Conservation (phyloP, 768 basidiomycete species). For the Auriscalpium orientale region DNA sequence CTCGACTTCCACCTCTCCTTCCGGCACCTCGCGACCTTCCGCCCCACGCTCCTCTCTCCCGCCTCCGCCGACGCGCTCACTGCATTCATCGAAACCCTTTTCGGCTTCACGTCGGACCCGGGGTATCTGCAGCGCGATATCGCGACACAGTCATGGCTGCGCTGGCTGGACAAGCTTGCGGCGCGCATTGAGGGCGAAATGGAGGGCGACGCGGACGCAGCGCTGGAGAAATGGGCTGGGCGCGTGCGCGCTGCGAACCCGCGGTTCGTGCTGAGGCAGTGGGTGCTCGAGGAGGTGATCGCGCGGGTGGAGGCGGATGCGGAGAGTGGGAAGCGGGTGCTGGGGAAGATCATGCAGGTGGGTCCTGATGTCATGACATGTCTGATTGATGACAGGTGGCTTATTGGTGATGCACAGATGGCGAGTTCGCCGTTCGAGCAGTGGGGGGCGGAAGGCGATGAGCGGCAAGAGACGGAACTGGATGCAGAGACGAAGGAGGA, state of each 20-base stretch:
- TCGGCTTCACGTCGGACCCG: slow-evolving; percentile 41
- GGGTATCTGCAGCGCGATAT: slow-evolving; percentile 33
- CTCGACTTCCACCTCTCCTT: slow-evolving; percentile 91
- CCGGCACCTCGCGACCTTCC: slow-evolving; percentile 62
- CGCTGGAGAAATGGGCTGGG: slow-evolving; percentile 29
- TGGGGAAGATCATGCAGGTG: slow-evolving; percentile 80
- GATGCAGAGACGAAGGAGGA: slow-evolving; percentile 61
- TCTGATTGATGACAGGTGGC: not conserved
- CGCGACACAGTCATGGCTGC: slow-evolving; percentile 45
- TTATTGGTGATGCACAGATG: slow-evolving; percentile 49
- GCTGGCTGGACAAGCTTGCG: slow-evolving; percentile 61
- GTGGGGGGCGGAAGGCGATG: slow-evolving; percentile 74
- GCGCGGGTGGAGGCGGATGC: slow-evolving; percentile 59
- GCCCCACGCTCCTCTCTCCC: slow-evolving; percentile 26
- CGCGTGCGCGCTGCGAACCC: slow-evolving; percentile 57
- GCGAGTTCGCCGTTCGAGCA: slow-evolving; percentile 75
- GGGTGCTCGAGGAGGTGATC: slow-evolving; percentile 94
- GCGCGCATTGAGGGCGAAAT: slow-evolving; percentile 47
- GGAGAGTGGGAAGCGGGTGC: slow-evolving; percentile 51
- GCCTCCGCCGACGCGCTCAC: slow-evolving; percentile 26
- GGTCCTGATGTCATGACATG: slow-evolving; percentile 20
- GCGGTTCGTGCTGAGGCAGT: slow-evolving; percentile 88
- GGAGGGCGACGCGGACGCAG: slow-evolving; percentile 41
- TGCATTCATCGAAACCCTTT: slow-evolving; percentile 35
- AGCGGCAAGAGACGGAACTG: slow-evolving; percentile 36